Evolutionary conservation across 345 rosid species (phyloP), one percentile per base, ranked within the genome.

Genomic region (Hevea brasiliensis): DNA sequence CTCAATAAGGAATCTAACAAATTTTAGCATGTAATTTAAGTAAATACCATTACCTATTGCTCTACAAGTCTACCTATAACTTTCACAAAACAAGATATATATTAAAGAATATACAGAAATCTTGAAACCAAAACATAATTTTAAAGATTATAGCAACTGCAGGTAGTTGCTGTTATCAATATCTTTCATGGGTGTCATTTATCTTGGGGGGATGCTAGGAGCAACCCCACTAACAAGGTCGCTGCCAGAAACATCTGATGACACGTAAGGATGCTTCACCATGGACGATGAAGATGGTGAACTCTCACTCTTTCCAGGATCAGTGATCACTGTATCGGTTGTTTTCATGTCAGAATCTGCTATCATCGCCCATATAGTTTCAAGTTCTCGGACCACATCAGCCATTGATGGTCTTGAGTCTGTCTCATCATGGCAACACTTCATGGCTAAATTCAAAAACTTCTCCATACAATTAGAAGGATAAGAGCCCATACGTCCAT

Each of bases 391-490:
- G 26, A 87, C 94, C 63, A 95, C 97, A 29, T 95, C 96, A 3
- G 85, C 87, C 98, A 95, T 92, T 24, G 99, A 88, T 67, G 99
- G 99, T 71, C 99, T 86, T 18, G 74, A 67, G 58, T 92, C 89
- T 0, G 96, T 87, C 78, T 91, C 92, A 0, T 88, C 94, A 70
- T 83, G 80, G 85, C 96, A 86, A 70, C 99, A 90, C 68, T 83
- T 85, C 57, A 95, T 71, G 13, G 96, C 99, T 76, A 95, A 78
- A 23, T 66, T 85, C 73, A 89, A 79, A 69, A 95, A 89, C 87
- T 77, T 92, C 84, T 89, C 97, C 23, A 92, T 72, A 60, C 98
- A 89, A 71, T 95, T 93, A 0, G 84, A 79, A 62, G 98, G 98
- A 81, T 87, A 92, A n/a, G 96, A 87, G 18, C 93, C 94, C 99